Percentiles rank a stretch among this genome's conserved stretches.
Evolutionary conservation across 495 filamentous ascomycete genomes (phyloP).

Genomic region (Neurospora sp.): DNA sequence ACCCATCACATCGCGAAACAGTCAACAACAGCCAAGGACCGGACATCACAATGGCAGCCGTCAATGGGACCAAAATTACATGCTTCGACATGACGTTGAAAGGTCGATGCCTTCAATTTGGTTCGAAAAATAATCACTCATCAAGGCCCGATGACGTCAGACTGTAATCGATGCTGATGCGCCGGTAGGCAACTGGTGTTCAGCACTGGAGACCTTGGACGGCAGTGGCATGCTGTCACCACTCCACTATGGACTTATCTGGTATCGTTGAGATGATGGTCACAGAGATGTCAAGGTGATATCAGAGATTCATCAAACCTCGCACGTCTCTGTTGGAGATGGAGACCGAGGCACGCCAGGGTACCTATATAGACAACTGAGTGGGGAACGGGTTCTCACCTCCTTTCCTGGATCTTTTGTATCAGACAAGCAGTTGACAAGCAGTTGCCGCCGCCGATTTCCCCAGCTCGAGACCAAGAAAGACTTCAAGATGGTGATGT

Average conservation of each 20-base stretch:
- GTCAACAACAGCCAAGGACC: background rate
- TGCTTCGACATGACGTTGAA: background rate
- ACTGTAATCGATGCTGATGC: background rate
- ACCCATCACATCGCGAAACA: background rate
- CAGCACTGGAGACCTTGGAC: background rate
- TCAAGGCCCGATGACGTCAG: background rate
- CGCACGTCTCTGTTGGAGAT: background rate
- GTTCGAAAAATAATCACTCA: background rate
- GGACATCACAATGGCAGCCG: background rate
- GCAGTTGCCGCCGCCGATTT: background rate
- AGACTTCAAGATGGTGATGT: constrained; percentile 3
- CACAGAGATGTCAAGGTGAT: background rate
- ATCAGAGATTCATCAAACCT: background rate
- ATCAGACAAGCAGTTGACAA: background rate
- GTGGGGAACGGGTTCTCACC: background rate
- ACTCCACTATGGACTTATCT: background rate
- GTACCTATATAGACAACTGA: background rate
- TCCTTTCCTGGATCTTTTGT: background rate
- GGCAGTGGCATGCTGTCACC: background rate
- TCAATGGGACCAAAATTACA: background rate
- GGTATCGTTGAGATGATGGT: background rate
- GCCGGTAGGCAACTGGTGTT: background rate
- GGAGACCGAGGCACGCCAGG: background rate
- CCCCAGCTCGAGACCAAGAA: background rate
- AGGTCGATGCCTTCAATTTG: background rate